Conservation (phyloP, 1,284 basidiomycete species). For the Hortiboletus rubellus region DNA sequence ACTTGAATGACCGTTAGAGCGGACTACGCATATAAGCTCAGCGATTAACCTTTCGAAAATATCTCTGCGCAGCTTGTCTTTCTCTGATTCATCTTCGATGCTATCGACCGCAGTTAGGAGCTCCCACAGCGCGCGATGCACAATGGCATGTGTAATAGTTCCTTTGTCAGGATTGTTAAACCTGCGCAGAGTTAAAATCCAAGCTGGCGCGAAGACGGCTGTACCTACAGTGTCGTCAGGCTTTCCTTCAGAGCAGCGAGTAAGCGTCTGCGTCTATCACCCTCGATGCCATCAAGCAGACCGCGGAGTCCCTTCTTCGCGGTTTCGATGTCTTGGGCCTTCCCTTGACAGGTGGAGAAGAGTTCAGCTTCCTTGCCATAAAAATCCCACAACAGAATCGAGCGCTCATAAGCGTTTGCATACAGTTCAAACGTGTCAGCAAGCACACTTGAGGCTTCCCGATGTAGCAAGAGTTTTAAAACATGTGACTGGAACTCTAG, state of each 20-base stretch:
- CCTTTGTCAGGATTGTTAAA: constrained; percentile 91
- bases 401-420: constrained; percentile 78
- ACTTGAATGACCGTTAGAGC: constrained; percentile 39
- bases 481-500: constrained; percentile 75
- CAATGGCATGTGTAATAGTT: constrained; percentile 79
- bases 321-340: constrained; percentile 58
- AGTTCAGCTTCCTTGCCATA: constrained; percentile 84
- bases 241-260: constrained; percentile 71
- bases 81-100: constrained; percentile 56
- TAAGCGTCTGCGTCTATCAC: constrained; percentile 65
- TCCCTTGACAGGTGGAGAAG: constrained; percentile 60
- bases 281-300: constrained; percentile 62
- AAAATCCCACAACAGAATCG: constrained; percentile 78
- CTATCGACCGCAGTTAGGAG: constrained; percentile 60
- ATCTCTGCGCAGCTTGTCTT: constrained; percentile 46
- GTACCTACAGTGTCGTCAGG: constrained; percentile 69
- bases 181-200: constrained; percentile 39
- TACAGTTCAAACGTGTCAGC: constrained; percentile 87
- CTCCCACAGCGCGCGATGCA: constrained; percentile 81
- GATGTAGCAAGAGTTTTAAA: constrained; percentile 74
- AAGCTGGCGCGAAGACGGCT: background rate
- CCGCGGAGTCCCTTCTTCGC: constrained; percentile 66
- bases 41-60: constrained; percentile 25
- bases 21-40: background rate
- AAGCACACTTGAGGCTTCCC: constrained; percentile 78